Evolutionary conservation across 805 yeast species (phyloP).

Genomic region (Saccharomyces mikatae): DNA sequence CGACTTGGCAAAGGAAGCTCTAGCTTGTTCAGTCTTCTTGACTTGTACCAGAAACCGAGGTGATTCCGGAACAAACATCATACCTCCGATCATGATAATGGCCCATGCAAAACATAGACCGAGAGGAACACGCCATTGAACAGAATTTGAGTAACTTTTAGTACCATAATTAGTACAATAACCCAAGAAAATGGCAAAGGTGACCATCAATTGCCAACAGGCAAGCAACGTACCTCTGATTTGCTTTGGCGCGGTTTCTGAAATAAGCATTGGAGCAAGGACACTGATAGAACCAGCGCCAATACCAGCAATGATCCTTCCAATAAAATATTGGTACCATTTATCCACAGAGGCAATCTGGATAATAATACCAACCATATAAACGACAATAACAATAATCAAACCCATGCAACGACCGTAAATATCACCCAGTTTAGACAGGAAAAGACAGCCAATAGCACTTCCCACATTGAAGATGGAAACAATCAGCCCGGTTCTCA

Average conservation of each 20-base stretch:
- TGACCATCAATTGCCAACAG: slow-evolving; percentile 60
- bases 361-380: slow-evolving; percentile 52
- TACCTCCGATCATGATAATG: slow-evolving; percentile 29
- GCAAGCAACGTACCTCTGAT: slow-evolving; percentile 63
- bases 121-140: slow-evolving; percentile 66
- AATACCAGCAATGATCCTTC: not conserved
- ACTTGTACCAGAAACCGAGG: slow-evolving; percentile 56
- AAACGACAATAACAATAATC: slow-evolving; percentile 45
- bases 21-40: slow-evolving; percentile 52
- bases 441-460: slow-evolving; percentile 57
- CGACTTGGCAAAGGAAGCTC: slow-evolving; percentile 45
- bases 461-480: slow-evolving; percentile 60
- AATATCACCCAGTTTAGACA: slow-evolving; percentile 49
- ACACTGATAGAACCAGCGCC: not conserved
- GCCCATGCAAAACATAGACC: slow-evolving; percentile 47
- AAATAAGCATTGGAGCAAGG: slow-evolving; percentile 53
- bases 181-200: slow-evolving; percentile 67
- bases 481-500: slow-evolving; percentile 47
- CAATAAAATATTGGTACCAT: not conserved
- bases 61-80: slow-evolving; percentile 57
- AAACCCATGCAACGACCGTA: slow-evolving; percentile 55
- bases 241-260: slow-evolving; percentile 60
- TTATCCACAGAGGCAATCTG: slow-evolving; percentile 44
- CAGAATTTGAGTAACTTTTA: slow-evolving; percentile 50
- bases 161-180: slow-evolving; percentile 67